phyloP scores from a whole-genome alignment of 1,284 basidiomycete genomes.

The Butyriboletus appendiculatus region DNA sequence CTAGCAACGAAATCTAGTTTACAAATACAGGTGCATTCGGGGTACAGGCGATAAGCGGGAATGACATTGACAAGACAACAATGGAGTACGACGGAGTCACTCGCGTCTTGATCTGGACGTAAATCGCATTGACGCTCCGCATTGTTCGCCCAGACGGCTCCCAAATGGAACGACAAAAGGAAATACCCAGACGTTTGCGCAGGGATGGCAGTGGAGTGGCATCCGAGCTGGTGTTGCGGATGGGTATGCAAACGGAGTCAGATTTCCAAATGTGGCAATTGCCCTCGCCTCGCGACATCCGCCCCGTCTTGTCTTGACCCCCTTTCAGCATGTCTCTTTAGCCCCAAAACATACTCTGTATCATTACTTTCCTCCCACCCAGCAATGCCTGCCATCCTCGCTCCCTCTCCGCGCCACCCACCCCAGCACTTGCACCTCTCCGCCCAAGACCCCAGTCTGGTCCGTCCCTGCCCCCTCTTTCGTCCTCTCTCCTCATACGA shows the following conservation, averaged over 20 bases:
- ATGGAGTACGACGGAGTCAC: no score
- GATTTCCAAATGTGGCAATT: slow-evolving; percentile 26
- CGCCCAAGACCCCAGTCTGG: slow-evolving; percentile 10
- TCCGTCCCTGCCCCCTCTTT: slow-evolving; percentile 3
- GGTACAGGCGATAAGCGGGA: no score
- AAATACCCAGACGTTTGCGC: not conserved
- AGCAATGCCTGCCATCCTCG: slow-evolving; percentile 35
- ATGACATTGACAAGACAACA: no score
- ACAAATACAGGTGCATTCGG: not conserved
- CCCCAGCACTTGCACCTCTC: slow-evolving; percentile 12
- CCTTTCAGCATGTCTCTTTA: slow-evolving; percentile 31
- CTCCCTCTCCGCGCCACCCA: slow-evolving; percentile 33
- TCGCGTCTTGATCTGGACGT: no score
- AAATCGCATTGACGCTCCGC: slow-evolving; percentile 18
- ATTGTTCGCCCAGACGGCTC: slow-evolving; percentile 20
- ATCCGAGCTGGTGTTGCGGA: no score
- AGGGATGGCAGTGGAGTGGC: no score
- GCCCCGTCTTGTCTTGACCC: slow-evolving; percentile 24
- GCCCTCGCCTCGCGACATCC: slow-evolving; percentile 24
- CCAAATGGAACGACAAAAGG: no score
- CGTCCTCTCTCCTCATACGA: slow-evolving; percentile 3
- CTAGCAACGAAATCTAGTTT: not conserved
- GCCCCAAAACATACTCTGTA: slow-evolving; percentile 20
- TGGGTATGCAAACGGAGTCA: slow-evolving; percentile 23
- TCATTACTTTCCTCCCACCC: slow-evolving; percentile 17